Percentiles rank a stretch among this genome's conserved stretches.
Conservation (phyloP, 768 basidiomycete species). For the Tulasnella sp. region DNA sequence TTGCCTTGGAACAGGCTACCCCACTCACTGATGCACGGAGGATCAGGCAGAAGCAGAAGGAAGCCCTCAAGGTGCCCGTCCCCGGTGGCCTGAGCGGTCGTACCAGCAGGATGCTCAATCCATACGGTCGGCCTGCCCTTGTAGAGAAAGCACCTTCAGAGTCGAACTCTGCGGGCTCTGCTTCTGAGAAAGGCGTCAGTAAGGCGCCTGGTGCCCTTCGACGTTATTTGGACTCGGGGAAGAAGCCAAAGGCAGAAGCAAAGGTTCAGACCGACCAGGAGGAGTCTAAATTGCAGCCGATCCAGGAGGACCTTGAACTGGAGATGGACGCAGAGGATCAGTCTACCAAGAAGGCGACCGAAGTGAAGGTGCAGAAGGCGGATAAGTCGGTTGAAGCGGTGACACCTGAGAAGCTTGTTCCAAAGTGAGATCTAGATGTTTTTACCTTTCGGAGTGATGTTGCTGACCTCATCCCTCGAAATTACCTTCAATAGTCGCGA, state of each 20-base stretch:
- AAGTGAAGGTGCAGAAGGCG: slow-evolving; percentile 2
- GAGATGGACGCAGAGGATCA: not conserved
- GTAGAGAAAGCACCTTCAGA: not conserved
- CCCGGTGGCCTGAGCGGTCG: not conserved
- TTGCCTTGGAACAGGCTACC: slow-evolving; percentile 17
- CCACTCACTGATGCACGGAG: slow-evolving; percentile 18
- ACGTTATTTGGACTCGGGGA: slow-evolving; percentile 5
- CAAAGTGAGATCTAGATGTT: not conserved
- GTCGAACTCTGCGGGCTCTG: not conserved
- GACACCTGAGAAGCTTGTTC: not conserved
- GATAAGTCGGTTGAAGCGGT: slow-evolving; percentile 9
- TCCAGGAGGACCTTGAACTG: slow-evolving; percentile 1
- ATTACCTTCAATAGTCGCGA: not conserved
- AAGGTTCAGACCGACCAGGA: not conserved
- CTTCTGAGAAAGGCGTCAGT: not conserved
- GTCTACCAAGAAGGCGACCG: slow-evolving; percentile 3
- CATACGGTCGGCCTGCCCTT: slow-evolving; percentile 7
- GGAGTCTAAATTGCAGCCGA: not conserved
- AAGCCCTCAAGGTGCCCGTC: slow-evolving; percentile 6
- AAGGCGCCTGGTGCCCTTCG: not conserved
- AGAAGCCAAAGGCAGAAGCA: slow-evolving; percentile 1
- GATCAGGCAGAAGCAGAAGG: slow-evolving; percentile 16
- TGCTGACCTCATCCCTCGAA: not conserved
- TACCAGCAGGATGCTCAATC: slow-evolving; percentile 13
- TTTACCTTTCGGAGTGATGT: not conserved